Evolutionary conservation across 1,139 yeast species (phyloP).

Genomic region (Kurtzmaniella quercitrusa): DNA sequence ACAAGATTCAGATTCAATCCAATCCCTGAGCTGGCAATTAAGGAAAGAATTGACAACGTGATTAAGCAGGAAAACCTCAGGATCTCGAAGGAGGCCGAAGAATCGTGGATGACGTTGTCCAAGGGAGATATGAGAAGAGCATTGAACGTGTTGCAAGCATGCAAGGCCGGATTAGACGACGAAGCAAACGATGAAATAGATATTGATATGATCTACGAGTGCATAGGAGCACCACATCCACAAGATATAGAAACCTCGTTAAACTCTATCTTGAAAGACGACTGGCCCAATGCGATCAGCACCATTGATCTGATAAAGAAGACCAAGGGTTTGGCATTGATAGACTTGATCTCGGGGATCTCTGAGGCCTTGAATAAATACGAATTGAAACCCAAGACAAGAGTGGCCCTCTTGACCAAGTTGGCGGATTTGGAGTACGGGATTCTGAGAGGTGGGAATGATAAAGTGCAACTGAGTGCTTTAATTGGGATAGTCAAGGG

Average conservation of each 20-base stretch:
- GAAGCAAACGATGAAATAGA: constrained; percentile 50
- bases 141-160: constrained; percentile 89
- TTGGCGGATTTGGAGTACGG: constrained; percentile 87
- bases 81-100: constrained; percentile 55
- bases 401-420: constrained; percentile 62
- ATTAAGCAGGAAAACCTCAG: constrained; percentile 61
- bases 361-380: constrained; percentile 63
- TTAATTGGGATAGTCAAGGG: constrained; percentile 81
- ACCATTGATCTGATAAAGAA: constrained; percentile 63
- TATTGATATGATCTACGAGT: constrained; percentile 77
- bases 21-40: constrained; percentile 61
- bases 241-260: constrained; percentile 72
- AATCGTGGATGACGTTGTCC: constrained; percentile 64
- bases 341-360: constrained; percentile 78
- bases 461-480: constrained; percentile 85
- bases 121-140: constrained; percentile 97
- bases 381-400: constrained; percentile 58
- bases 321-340: constrained; percentile 80
- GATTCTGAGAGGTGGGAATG: constrained; percentile 88
- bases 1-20: constrained; percentile 94
- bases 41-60: constrained; percentile 63
- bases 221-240: constrained; percentile 96
- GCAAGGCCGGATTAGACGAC: constrained; percentile 67
- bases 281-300: constrained; percentile 75
- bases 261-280: constrained; percentile 75